Base-by-base conservation (phyloP, 2,329 filamentous ascomycete species). In the Aschersonia sp. region DNA sequence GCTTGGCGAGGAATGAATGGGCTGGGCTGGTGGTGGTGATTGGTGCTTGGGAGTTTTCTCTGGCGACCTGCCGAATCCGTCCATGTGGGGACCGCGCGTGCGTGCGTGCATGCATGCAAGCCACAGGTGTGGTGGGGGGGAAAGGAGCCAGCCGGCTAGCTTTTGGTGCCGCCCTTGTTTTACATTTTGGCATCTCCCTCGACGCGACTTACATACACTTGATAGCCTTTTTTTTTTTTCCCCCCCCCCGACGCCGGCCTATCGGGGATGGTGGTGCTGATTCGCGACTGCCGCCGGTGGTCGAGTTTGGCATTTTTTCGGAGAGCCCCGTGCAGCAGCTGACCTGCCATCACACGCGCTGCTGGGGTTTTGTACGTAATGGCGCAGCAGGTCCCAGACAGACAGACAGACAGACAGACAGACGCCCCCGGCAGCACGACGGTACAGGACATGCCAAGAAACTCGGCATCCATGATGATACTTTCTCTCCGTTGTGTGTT, bases 331-430 rank as follows among this genome's bases (percentile, higher is more conserved):
- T 42, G 47, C 51, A 52, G 51, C 47, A n/a, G n/a, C n/a, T 51
- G 51, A 50, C 30, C 31, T 37, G 44, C 30, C n/a, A 48, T 52
- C 51, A 52, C 51, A 48, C 8, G 49, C 49, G 45, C 46, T 47
- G 44, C 48, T 29, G 37, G 29, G 22, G 2, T 22, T 22, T 37
- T 37, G 48, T 50, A 50, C 50, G 50, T 50, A 50, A 50, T 44
- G 32, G 43, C 43, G 39, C 49, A 44, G 51, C 39, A 37, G 30
- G 44, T 52, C 49, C 39, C 47, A 22, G 22, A 22, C 22, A 22
- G 22, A 22, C 22, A n/a, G 14, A 14, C 14, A 14, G 14, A 14
- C 14, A 14, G 14, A 14, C 14, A 22, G 22, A 22, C 22, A 22
- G 22, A 22, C 22, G 22, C 22, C 22, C 22, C 22, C 22, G 22